phyloP scores from a whole-genome alignment of 441 rosid species.

The Theobroma grandiflorum region DNA sequence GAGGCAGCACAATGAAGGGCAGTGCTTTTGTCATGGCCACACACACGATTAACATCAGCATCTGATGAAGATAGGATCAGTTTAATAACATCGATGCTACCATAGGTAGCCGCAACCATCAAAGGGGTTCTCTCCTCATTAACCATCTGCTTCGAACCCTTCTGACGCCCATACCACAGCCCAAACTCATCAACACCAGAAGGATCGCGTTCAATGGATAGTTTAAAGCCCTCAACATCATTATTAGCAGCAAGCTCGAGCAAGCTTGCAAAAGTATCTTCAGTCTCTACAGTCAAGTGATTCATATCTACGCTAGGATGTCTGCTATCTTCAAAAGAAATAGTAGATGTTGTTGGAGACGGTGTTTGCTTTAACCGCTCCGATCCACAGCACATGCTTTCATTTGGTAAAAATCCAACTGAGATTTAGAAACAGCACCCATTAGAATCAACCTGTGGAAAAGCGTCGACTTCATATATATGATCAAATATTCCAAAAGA shows the following conservation, averaged over 20 bases:
- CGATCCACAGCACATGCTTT: conserved; percentile 59
- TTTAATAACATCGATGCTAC: conserved; percentile 68
- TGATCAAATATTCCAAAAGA: conserved; percentile 16
- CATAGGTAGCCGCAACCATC: conserved; percentile 83
- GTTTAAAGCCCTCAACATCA: conserved; percentile 59
- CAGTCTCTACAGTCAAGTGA: conserved; percentile 68
- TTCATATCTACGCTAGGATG: conserved; percentile 52
- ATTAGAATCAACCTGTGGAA: conserved; percentile 29
- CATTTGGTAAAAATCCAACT: conserved; percentile 49
- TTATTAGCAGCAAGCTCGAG: conserved; percentile 82
- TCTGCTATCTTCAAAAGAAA: conserved; percentile 46
- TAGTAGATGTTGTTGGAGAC: conserved; percentile 28
- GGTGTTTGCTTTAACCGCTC: conserved; percentile 41
- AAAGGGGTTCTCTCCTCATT: conserved; percentile 71
- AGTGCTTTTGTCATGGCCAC: conserved; percentile 63
- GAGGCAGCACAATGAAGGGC: conserved; percentile 85
- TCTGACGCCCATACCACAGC: conserved; percentile 74
- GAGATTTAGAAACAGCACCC: conserved; percentile 30
- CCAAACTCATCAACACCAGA: conserved; percentile 67
- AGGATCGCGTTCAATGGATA: conserved; percentile 59
- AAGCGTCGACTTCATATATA: conserved; percentile 1
- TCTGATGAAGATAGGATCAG: conserved; percentile 62
- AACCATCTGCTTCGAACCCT: conserved; percentile 72
- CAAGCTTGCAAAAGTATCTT: conserved; percentile 68
- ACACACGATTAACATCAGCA: conserved; percentile 64